Conservation (phyloP, 331 rosid species). For the Rhamnella rubrinervis region DNA sequence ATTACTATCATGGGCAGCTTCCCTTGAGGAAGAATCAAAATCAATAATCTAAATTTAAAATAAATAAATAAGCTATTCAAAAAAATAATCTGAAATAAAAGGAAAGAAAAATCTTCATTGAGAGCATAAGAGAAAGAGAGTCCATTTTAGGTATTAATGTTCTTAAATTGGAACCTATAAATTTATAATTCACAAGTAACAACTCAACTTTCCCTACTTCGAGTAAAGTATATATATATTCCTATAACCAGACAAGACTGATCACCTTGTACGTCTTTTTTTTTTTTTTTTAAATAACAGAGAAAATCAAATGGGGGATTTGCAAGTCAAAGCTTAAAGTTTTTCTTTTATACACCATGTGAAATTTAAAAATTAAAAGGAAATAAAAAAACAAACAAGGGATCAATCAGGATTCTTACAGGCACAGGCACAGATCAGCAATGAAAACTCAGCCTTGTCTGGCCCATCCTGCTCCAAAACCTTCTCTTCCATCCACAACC, state of each 20-base stretch:
- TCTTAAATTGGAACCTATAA: constrained; percentile 9
- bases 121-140: constrained; percentile 2
- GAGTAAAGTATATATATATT: constrained; percentile 1
- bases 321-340: constrained; percentile 4
- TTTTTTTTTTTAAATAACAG: not conserved
- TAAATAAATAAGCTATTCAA: too few species aligned
- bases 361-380: not conserved
- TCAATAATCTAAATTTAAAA: too few species aligned
- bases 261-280: not conserved
- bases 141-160: too few species aligned
- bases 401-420: constrained; percentile 56
- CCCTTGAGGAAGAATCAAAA: too few species aligned
- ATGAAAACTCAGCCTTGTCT: constrained; percentile 49
- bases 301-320: not conserved
- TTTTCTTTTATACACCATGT: not conserved
- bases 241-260: not conserved
- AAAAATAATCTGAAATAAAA: too few species aligned
- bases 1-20: too few species aligned
- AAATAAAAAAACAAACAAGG: not conserved
- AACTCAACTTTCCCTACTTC: not conserved
- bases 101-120: not conserved
- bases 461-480: constrained; percentile 33
- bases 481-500: constrained; percentile 86
- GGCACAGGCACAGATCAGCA: constrained; percentile 70
- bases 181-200: not conserved